These are phyloP conservation scores for Pseudogymnoascus sp. DNA, from an alignment of 2,329 filamentous ascomycete species.

Conservation along the genomic window DNA sequence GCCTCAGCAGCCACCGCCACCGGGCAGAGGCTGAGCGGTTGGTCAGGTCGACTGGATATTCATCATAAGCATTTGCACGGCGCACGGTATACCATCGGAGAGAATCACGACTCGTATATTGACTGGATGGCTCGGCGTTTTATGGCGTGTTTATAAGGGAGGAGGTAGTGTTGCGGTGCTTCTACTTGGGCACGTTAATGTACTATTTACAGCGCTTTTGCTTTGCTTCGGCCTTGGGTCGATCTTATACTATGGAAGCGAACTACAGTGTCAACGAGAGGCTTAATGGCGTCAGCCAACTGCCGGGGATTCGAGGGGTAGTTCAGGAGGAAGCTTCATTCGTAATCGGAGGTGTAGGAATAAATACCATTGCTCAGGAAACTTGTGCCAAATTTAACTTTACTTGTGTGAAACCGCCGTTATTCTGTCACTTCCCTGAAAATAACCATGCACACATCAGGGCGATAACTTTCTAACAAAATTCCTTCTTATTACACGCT, in stretches of 20 bases:
- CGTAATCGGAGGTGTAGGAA: background rate
- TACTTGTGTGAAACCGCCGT: background rate
- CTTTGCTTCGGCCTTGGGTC: background rate
- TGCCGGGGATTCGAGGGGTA: background rate
- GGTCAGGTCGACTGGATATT: background rate
- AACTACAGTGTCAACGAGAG: background rate
- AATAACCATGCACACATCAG: background rate
- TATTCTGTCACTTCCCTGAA: background rate
- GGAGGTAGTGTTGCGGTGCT: background rate
- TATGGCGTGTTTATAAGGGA: background rate
- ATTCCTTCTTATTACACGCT: too few relatives aligned
- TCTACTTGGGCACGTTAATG: background rate
- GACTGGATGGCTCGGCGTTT: background rate
- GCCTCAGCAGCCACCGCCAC: slow-evolving; percentile 20
- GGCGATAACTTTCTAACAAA: too few relatives aligned
- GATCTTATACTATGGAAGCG: background rate
- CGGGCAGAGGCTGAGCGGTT: slow-evolving; percentile 18
- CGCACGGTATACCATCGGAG: slow-evolving; percentile 3
- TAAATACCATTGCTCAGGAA: background rate
- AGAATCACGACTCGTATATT: background rate
- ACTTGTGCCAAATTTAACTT: background rate
- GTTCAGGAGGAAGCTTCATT: background rate
- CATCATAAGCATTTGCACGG: slow-evolving; percentile 3
- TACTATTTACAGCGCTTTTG: background rate
- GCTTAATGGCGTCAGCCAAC: background rate